These are phyloP conservation scores for Ceratocystis albifundus DNA, from an alignment of 2,329 filamentous ascomycete species.

Conservation along the genomic window DNA sequence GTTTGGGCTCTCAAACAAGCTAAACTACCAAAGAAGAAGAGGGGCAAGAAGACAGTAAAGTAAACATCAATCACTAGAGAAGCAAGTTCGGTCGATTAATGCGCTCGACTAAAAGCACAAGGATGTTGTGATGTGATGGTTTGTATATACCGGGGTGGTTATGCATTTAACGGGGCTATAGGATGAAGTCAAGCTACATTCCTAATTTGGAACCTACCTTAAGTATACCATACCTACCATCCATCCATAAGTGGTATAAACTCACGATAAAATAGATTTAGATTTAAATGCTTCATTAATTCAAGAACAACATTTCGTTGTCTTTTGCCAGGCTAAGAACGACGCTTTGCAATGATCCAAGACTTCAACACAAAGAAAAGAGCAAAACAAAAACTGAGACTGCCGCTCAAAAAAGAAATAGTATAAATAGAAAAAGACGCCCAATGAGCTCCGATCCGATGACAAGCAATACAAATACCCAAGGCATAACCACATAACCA, in stretches of 20 bases:
- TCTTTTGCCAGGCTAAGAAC: background rate
- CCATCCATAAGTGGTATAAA: background rate
- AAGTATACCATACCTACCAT: too few species aligned
- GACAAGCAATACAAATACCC: background rate
- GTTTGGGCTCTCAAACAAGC: background rate
- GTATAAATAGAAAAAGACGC: background rate
- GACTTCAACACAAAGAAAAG: background rate
- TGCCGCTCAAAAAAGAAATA: conserved; percentile 8
- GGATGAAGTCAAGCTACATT: background rate
- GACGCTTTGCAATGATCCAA: background rate
- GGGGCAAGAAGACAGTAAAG: background rate
- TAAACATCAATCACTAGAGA: background rate
- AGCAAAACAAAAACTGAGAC: background rate
- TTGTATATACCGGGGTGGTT: background rate
- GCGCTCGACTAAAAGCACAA: background rate
- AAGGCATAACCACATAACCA: conserved; percentile 15
- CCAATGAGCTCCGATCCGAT: background rate
- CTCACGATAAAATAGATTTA: background rate
- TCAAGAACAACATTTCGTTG: background rate
- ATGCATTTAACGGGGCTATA: background rate
- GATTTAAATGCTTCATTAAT: background rate
- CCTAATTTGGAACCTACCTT: conserved; percentile 2
- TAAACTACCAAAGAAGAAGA: background rate
- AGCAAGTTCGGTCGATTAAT: background rate
- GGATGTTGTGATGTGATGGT: background rate